Evolutionary conservation across 352 stramenopile species (phyloP), one percentile per base, ranked within the genome.

Genomic region (Peronosclerospora sorghi): DNA sequence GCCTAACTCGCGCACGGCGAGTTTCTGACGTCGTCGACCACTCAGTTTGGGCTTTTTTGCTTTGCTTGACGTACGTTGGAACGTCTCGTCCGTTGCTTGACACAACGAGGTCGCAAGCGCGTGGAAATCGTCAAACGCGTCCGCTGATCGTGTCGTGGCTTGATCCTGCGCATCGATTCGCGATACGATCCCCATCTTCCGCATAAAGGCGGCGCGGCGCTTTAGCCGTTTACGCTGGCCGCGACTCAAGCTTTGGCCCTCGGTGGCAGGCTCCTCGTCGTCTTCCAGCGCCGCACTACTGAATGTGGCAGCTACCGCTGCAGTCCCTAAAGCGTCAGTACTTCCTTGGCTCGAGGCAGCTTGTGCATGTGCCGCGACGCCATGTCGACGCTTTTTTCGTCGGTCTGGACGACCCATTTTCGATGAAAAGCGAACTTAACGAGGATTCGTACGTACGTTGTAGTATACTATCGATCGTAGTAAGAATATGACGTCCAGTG

Each of bases 171-270:
- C 74, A 37, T 85, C 72, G 35, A 86, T 70, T 43, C 74, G 75
- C 10, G 78, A 58, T 41, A 90, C 80, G 21, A 93, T 64, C 3
- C 77, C 80, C 75, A 90, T 90, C 56, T 92, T 92, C 43, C 73
- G 73, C 65, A 90, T 71, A 54, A 92, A 90, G 41, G 80, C 77
- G 10, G 59, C 58, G 10, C 80, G 80, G 4, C 77, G 74, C 54
- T 90, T 92, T 30, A 87, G 65, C 0, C 80, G 80, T 45, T 92
- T 92, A 54, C 80, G 74, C 49, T 92, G 80, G 0, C 80, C 80
- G 20, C 80, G 79, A 37, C 79, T 92, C 39, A 87, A 56, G 20
- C 55, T 67, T 39, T 64, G 54, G 8, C 45, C 45, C n/a, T 62
- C 62, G 14, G 60, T 53, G 19, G 64, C 59, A 9, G 77, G 59